Evolutionary conservation across 2,329 filamentous ascomycete genomes (phyloP).

Genomic region (Pezicula carpinea): DNA sequence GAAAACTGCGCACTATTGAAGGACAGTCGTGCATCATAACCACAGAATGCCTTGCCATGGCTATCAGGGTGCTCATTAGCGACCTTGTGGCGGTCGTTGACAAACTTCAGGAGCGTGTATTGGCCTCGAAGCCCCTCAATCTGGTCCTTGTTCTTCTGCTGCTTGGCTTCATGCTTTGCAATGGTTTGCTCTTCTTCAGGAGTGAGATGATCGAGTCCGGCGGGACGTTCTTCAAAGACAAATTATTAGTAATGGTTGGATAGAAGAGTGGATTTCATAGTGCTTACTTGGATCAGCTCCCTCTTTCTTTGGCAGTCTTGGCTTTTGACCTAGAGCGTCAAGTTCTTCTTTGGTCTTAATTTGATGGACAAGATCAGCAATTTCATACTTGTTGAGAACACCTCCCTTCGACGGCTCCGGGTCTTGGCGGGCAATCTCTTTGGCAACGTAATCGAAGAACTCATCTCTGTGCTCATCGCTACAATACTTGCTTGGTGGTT

Average conservation of each 20-base stretch:
- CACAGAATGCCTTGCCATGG: constrained; percentile 22
- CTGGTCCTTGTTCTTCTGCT: constrained; percentile 11
- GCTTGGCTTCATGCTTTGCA: constrained; percentile 15
- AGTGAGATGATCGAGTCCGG: constrained; percentile 23
- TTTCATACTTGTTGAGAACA: constrained; percentile 19
- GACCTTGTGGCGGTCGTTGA: constrained; percentile 18
- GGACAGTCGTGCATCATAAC: constrained; percentile 26
- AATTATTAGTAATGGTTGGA: neutral
- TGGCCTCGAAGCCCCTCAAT: constrained; percentile 16
- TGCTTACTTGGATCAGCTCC: constrained; percentile 22
- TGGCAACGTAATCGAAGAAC: constrained; percentile 18
- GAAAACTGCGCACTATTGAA: constrained; percentile 25
- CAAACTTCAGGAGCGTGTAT: constrained; percentile 20
- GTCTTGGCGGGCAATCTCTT: constrained; percentile 13
- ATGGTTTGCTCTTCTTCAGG: constrained; percentile 20
- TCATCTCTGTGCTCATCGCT: constrained; percentile 21
- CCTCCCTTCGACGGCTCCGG: constrained; percentile 23
- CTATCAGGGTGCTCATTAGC: constrained; percentile 16
- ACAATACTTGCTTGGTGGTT: constrained; percentile 28
- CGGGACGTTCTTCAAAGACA: constrained; percentile 14
- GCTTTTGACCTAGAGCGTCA: constrained; percentile 23
- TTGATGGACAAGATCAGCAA: constrained; percentile 16
- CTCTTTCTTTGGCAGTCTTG: constrained; percentile 19
- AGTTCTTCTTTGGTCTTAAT: constrained; percentile 15
- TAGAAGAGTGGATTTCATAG: neutral